Evolutionary conservation across 164 flowering plant species (phyloP), one percentile per base, ranked within the genome.

Genomic region (Aristolochia californica): DNA sequence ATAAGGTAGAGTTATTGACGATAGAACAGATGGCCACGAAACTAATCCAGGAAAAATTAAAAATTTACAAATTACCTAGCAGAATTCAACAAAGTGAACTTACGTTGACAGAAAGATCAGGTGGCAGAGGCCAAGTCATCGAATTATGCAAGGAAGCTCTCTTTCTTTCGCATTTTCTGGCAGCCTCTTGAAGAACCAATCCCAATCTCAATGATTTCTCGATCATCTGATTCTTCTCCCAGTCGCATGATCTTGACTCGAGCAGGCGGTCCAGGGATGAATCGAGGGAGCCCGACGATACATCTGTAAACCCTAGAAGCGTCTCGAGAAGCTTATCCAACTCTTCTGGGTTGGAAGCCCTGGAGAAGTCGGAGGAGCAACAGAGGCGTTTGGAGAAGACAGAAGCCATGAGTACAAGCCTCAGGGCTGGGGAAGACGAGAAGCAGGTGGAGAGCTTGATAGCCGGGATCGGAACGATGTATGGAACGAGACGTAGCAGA

Each of bases 31-130:
- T 7, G 7, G 10, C 10, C 40, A 34, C 7, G n/a, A 7, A 12
- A 34, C 10, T 34, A 34, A 34, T 34, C 34, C 40, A 34, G 40
- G 40, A 34, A 34, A 34, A 1, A 5, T 34, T 5, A 34, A 34
- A 34, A 9, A 34, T 7, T 34, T 34, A 1, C 10, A 34, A 34
- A 34, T 7, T 34, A 34, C 40, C 40, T 1, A 9, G 40, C 10
- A 52, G 1, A 52, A 20, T 22, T n/a, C 10, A 20, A 47, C 43
- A 25, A 30, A 54, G 4, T 45, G 22, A 58, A 47, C 72, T 4
- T 44, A 91, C 97, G 66, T 83, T 85, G 70, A 80, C 75, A 45
- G 96, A 85, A 76, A 91, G 86, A 71, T 88, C 97, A 21, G 79
- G 75, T 48, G 94, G 80, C 21, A 91, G 88, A 49, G 80, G 73